Evolutionary conservation across 345 rosid species (phyloP), one percentile per base, ranked within the genome.

Genomic region (Melaleuca alternifolia): DNA sequence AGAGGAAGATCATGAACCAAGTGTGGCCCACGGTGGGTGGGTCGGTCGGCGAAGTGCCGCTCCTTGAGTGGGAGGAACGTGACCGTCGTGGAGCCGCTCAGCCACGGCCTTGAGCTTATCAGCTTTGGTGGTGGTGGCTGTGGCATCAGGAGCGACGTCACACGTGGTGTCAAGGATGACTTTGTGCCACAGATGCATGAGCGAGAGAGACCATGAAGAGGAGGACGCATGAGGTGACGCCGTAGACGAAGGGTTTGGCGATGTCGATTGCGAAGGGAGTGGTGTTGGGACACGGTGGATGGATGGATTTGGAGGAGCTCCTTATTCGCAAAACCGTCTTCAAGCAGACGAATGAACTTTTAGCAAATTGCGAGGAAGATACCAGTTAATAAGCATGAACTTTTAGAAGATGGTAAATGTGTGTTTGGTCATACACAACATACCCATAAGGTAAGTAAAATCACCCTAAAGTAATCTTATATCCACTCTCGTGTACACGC

Each of bases 1-100:
- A 79, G 84, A 92, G 84, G 30, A 97, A 93, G 90, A 96, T 92
- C 91, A 92, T 88, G 87, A 92, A 92, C 91, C 91, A 88, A 20
- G 92, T 91, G 87, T 89, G 87, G 24, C 89, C 92, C 50, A n/a
- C n/a, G n/a, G n/a, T 51, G 86, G 88, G 71, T 88, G 48, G 92
- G 85, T 20, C 87, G 88, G 53, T 89, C 76, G 14, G 89, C 87
- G 9, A 87, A 87, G 33, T 90, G 84, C 44, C 86, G 87, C 84
- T 91, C 91, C 86, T 91, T 89, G 44, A 91, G 89, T 11, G 94
- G 93, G 13, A 91, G 86, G 88, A 87, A 91, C 10, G 90, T 88
- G 76, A 90, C 86, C 1, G 82, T 87, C 91, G 44, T 85, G 84
- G 41, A 91, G 91, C 90, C 86, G 88, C 82, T 87, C 79, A 41